Evolutionary conservation across 1,284 basidiomycete genomes (phyloP), one percentile per base, ranked within the genome.

Genomic region (Prillingera fragicola): DNA sequence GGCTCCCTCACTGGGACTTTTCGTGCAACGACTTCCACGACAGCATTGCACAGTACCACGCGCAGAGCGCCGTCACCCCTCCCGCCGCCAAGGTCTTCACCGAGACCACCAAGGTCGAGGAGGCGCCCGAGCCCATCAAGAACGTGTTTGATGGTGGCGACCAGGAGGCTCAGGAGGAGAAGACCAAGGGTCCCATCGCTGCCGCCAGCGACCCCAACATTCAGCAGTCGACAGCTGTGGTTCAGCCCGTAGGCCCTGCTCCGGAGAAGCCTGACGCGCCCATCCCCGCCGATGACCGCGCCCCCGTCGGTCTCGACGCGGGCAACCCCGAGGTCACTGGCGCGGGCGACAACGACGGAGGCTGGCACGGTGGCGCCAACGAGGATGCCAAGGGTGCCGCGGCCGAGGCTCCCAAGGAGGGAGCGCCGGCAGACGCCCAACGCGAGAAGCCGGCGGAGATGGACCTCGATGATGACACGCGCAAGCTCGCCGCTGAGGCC

Each of bases 1-100:
- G 88, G 87, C 60, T 91, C 43, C 87, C 83, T 73, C 84, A 81
- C 2, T 98, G 95, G 94, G 95, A 99, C 70, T 97, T 98, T 66
- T 80, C 82, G 44, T 97, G 92, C 55, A 39, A 40, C 45, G 65
- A 69, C 54, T 69, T 69, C 62, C 58, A 64, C 41, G 60, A 65
- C 27, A 50, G 60, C 36, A 43, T 63, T 14, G 43, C 55, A 8
- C 46, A 62, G 55, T 67, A 71, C 55, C 39, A 50, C 41, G 22
- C 45, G 22, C 17, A 38, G 32, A 29, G 15, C 33, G 38, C 48
- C 3, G 38, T 46, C 29, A 34, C 27, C 28, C 34, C 57, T 9
- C 45, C 54, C 15, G 62, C 51, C 31, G 39, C 38, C 21, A 57
- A 60, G 42, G 53, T 67, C 23, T 50, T 54, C 25, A 33, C 51